phyloP scores from a whole-genome alignment of 2,329 filamentous ascomycete genomes.

The Xylaria sp. region DNA sequence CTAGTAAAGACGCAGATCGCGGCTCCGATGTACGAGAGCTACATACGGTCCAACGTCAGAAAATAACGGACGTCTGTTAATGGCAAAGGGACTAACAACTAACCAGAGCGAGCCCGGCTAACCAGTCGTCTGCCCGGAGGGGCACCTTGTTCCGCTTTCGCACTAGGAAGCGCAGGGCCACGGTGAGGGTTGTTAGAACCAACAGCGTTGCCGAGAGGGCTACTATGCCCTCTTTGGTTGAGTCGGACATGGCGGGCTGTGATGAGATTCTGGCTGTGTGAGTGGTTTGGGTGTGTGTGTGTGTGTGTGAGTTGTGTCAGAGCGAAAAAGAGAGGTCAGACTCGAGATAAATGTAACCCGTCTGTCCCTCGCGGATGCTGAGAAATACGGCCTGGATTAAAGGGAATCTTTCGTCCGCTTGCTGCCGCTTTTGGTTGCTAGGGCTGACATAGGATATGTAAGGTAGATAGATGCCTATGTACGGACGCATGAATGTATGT shows the following conservation, averaged over 20 bases:
- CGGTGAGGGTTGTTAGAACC: not conserved
- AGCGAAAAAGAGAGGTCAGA: no score
- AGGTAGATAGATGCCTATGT: no score
- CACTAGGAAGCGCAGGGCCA: conserved; percentile 17
- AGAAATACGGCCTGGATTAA: no score
- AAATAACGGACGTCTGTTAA: not conserved
- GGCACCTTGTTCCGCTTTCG: conserved; percentile 11
- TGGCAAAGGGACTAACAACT: not conserved
- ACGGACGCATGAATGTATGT: no score
- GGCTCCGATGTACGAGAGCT: conserved; percentile 12
- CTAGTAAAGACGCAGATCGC: conserved; percentile 10
- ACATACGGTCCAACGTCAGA: not conserved
- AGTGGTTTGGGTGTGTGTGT: no score
- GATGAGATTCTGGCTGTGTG: no score
- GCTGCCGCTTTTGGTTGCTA: no score
- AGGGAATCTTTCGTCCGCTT: no score
- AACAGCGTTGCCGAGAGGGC: not conserved
- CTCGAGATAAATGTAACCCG: no score
- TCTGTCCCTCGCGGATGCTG: no score
- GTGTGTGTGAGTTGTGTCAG: no score
- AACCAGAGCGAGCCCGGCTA: conserved; percentile 13
- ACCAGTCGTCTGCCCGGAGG: conserved; percentile 19
- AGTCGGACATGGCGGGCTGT: not conserved
- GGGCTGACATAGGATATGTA: no score
- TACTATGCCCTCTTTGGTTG: not conserved